phyloP scores from a whole-genome alignment of 371 early-diverging fungal genomes.

The Saksenaea vasiformis region DNA sequence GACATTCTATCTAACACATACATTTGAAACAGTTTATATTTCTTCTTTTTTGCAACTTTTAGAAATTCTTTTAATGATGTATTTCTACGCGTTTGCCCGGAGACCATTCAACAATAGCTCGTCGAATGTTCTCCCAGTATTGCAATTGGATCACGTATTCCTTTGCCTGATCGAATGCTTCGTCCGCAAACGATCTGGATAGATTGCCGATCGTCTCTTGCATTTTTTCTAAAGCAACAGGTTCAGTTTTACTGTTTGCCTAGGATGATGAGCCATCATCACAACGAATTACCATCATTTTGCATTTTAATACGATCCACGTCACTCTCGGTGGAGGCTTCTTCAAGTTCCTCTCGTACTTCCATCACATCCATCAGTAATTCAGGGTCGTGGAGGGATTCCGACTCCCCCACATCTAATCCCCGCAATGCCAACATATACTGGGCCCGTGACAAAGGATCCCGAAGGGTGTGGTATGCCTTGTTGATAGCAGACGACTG shows the following conservation, averaged over 20 bases:
- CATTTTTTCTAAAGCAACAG: slow-evolving; percentile 42
- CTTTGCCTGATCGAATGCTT: slow-evolving; percentile 60
- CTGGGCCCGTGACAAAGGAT: slow-evolving; percentile 80
- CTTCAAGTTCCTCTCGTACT: slow-evolving; percentile 73
- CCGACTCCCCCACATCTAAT: slow-evolving; percentile 64
- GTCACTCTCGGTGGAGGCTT: slow-evolving; percentile 37
- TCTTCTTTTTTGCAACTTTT: not conserved
- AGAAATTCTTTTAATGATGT: not conserved
- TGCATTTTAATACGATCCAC: not conserved
- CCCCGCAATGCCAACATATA: slow-evolving; percentile 74
- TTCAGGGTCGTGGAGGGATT: slow-evolving; percentile 70
- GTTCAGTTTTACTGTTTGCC: too few species aligned
- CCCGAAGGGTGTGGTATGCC: slow-evolving; percentile 78
- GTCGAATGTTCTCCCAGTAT: slow-evolving; percentile 69
- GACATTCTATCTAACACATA: not conserved
- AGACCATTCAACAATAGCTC: slow-evolving; percentile 65
- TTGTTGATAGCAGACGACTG: slow-evolving; percentile 88
- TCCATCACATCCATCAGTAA: slow-evolving; percentile 85
- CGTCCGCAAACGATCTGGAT: slow-evolving; percentile 49
- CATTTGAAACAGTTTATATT: not conserved
- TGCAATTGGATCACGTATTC: slow-evolving; percentile 63
- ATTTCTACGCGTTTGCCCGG: slow-evolving; percentile 31
- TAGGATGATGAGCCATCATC: not conserved
- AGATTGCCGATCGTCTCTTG: slow-evolving; percentile 41
- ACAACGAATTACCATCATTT: slow-evolving; percentile 22